A percentile compares a stretch with the other conserved stretches of the same genome.
Conservation (phyloP, 2,329 filamentous ascomycete species). For the Pyrenochaeta sp. region DNA sequence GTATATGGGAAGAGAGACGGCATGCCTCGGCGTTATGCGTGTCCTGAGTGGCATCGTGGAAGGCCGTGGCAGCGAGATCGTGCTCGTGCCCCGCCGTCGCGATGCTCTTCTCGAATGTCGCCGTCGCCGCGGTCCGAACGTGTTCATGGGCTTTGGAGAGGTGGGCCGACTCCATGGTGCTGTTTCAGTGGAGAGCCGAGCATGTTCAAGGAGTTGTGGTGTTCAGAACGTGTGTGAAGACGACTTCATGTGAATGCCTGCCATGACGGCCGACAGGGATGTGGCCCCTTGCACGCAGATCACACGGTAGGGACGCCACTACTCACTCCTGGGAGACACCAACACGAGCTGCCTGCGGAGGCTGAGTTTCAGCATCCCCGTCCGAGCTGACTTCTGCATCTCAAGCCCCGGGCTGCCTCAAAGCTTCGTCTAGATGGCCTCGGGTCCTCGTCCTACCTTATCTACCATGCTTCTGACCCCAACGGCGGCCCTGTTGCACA, state of each 20-base stretch:
- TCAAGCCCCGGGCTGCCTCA: neutral
- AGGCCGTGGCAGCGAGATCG: slow-evolving; percentile 85
- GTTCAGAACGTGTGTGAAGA: neutral
- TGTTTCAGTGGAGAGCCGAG: slow-evolving; percentile 1
- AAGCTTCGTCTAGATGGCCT: neutral
- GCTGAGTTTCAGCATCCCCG: slow-evolving; percentile 13
- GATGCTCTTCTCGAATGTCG: slow-evolving; percentile 73
- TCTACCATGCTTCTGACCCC: slow-evolving; percentile 3
- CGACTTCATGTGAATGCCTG: slow-evolving; percentile 9
- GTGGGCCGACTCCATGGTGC: slow-evolving; percentile 72
- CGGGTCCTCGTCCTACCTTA: neutral
- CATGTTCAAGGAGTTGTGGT: slow-evolving; percentile 10
- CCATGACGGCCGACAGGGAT: slow-evolving; percentile 11
- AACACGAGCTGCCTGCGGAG: neutral
- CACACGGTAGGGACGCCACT: slow-evolving; percentile 10
- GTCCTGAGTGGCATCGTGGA: slow-evolving; percentile 78
- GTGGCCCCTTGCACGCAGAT: slow-evolving; percentile 10
- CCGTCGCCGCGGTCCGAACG: slow-evolving; percentile 81
- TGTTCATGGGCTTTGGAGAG: slow-evolving; percentile 85
- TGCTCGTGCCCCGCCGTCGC: slow-evolving; percentile 88
- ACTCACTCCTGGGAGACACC: slow-evolving; percentile 1
- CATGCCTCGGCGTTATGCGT: slow-evolving; percentile 69
- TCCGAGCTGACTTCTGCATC: slow-evolving; percentile 2
- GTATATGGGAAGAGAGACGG: neutral
- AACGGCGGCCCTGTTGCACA: slow-evolving; percentile 3